These are phyloP conservation scores for Trypanosoma cruzi DNA, from an alignment of 208 protist genomes.

Conservation along the genomic window DNA sequence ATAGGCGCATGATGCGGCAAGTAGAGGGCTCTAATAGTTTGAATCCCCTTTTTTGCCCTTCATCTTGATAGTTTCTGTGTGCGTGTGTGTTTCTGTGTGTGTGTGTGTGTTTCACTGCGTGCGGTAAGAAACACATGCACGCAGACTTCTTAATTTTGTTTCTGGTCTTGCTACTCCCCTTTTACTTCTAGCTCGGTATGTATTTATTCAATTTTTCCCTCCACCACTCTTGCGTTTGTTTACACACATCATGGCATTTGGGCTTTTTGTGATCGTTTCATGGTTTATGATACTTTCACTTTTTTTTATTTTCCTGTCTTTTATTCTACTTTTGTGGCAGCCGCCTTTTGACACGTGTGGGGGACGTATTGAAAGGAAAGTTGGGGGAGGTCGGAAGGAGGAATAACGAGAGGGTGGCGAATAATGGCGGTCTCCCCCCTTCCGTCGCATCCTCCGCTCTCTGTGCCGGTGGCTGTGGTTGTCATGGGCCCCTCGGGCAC, in stretches of 20 bases:
- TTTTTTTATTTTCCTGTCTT: not conserved
- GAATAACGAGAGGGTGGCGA: not conserved
- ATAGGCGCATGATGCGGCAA: not conserved
- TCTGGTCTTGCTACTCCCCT: not conserved
- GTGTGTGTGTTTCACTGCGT: too few species aligned
- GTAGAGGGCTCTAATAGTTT: not conserved
- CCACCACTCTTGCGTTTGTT: too few species aligned
- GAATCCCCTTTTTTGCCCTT: constrained; percentile 13
- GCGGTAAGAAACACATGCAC: too few species aligned
- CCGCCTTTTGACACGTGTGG: not conserved
- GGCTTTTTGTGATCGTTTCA: not conserved
- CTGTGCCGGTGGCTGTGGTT: constrained; percentile 33
- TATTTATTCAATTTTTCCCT: too few species aligned
- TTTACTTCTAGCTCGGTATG: too few species aligned
- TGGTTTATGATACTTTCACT: not conserved
- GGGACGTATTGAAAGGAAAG: not conserved
- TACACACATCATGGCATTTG: not conserved
- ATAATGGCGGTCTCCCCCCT: not conserved
- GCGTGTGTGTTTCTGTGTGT: too few species aligned
- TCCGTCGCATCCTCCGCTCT: not conserved
- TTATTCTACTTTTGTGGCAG: not conserved
- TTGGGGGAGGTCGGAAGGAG: not conserved
- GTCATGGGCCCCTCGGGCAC: constrained; percentile 72
- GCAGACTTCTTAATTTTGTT: too few species aligned
- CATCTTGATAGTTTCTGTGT: not conserved